Percentiles rank a stretch among this genome's conserved stretches.
Conservation (phyloP, 257 asterid species). For the Leptodermis oblonga region DNA sequence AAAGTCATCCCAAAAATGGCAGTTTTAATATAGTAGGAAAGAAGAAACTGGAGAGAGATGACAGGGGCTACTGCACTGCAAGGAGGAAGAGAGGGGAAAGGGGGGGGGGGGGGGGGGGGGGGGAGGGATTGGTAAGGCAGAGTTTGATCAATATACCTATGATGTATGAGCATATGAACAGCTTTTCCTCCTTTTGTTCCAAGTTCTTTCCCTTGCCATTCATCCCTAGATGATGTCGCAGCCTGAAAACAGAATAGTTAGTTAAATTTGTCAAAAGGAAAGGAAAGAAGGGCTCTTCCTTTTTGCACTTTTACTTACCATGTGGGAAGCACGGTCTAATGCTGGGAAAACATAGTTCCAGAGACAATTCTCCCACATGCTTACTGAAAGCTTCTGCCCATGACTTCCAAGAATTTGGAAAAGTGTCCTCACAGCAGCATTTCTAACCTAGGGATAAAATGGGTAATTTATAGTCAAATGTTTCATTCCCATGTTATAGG, state of each 20-base stretch:
- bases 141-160: constrained; percentile 48
- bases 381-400: constrained; percentile 86
- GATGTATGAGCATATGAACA: constrained; percentile 98
- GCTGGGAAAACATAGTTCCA: constrained; percentile 87
- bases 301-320: constrained; percentile 44
- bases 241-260: constrained; percentile 46
- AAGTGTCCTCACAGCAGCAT: constrained; percentile 91
- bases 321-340: constrained; percentile 81
- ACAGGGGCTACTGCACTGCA: too few species aligned
- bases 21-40: background rate
- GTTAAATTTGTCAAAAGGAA: constrained; percentile 22
- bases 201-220: constrained; percentile 98
- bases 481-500: background rate
- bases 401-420: constrained; percentile 98
- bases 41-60: background rate
- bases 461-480: constrained; percentile 16
- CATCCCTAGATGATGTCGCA: constrained; percentile 96
- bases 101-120: background rate
- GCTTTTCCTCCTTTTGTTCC: constrained; percentile 98
- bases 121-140: background rate
- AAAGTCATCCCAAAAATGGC: constrained; percentile 18
- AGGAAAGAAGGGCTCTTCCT: background rate
- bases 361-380: constrained; percentile 96
- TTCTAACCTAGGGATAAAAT: constrained; percentile 68
- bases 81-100: background rate